phyloP scores from a whole-genome alignment of 352 stramenopile genomes.

The Stephanocyclus meneghinianus region DNA sequence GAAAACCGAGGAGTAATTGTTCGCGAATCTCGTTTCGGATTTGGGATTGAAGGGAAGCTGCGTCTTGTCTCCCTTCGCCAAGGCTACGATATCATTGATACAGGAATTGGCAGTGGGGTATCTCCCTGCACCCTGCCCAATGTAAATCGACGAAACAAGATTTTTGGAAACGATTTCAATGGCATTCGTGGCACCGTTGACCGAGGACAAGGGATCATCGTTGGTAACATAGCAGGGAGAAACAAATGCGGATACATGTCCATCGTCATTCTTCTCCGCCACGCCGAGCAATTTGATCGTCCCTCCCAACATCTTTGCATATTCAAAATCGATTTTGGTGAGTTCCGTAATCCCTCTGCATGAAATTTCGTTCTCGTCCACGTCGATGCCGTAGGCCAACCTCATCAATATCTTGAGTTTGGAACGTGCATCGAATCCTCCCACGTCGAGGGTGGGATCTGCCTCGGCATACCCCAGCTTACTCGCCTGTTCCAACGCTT shows the following conservation, averaged over 20 bases:
- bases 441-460: conserved; percentile 95
- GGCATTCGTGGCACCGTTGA: conserved; percentile 92
- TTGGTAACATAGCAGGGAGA: conserved; percentile 91
- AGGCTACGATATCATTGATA: conserved; percentile 94
- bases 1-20: conserved; percentile 85
- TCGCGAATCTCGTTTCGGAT: conserved; percentile 59
- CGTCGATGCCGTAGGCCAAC: conserved; percentile 79
- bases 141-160: conserved; percentile 90
- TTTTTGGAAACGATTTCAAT: conserved; percentile 87
- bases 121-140: conserved; percentile 90
- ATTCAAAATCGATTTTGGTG: conserved; percentile 93
- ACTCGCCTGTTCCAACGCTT: conserved; percentile 79
- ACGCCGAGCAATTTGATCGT: conserved; percentile 96
- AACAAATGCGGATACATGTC: conserved; percentile 92
- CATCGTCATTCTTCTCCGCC: conserved; percentile 81
- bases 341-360: conserved; percentile 92
- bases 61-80: conserved; percentile 86
- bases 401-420: conserved; percentile 87
- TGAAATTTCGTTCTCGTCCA: conserved; percentile 76
- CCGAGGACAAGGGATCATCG: conserved; percentile 89
- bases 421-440: conserved; percentile 93
- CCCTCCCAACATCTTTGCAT: conserved; percentile 94
- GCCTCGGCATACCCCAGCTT: conserved; percentile 90
- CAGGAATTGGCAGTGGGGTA: conserved; percentile 97
- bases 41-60: conserved; percentile 87